These are phyloP conservation scores for Tolypocladium amazonense DNA, from an alignment of 2,329 filamentous ascomycete genomes.

Conservation along the genomic window DNA sequence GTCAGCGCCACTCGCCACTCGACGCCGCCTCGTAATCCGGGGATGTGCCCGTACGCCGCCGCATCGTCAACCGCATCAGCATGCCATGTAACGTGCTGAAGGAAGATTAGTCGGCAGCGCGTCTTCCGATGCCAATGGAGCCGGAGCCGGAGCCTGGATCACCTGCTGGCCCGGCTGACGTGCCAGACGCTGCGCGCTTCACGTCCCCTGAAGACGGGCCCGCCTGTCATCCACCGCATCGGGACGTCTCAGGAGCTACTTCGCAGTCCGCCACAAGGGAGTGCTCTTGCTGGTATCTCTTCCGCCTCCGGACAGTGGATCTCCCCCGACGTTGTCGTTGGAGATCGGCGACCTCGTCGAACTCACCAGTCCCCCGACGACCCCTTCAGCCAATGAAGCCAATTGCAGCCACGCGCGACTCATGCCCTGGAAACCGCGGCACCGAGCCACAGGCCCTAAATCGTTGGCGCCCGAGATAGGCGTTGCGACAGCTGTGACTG, in stretches of 20 bases:
- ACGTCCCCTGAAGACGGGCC: background rate
- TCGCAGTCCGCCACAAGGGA: background rate
- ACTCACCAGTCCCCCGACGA: background rate
- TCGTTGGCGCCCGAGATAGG: background rate
- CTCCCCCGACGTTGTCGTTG: background rate
- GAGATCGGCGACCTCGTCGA: background rate
- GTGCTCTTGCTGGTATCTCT: too few relatives aligned
- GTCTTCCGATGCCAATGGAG: background rate
- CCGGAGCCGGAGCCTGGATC: background rate
- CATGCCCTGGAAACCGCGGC: background rate
- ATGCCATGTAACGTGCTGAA: background rate
- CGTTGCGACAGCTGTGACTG: background rate
- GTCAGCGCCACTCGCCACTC: background rate
- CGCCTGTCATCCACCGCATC: background rate
- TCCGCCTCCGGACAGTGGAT: background rate
- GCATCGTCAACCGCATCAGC: background rate
- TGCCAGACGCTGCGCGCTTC: background rate
- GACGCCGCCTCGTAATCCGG: background rate
- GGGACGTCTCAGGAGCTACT: background rate
- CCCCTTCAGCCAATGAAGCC: background rate
- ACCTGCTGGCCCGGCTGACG: background rate
- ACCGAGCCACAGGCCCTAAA: background rate
- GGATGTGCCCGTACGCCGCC: background rate
- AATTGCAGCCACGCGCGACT: background rate
- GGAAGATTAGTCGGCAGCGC: background rate